These are phyloP conservation scores for Candida xiaguanensis DNA, from an alignment of 805 yeast species.

Conservation along the genomic window DNA sequence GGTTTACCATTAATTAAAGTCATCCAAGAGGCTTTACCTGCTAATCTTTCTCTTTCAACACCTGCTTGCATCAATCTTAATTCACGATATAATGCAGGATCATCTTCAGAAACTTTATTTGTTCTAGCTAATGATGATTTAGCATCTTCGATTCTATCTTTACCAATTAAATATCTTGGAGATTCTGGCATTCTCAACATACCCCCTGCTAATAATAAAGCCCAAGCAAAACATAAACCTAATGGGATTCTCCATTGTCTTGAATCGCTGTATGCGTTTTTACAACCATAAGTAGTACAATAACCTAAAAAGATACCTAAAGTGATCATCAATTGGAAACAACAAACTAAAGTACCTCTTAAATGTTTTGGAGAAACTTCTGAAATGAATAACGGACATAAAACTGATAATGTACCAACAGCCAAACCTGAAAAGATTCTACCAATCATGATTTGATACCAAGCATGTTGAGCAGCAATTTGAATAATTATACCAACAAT, in stretches of 20 bases:
- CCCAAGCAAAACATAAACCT: slow-evolving; percentile 52
- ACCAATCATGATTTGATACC: slow-evolving; percentile 66
- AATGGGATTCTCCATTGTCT: slow-evolving; percentile 69
- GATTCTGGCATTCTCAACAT: slow-evolving; percentile 65
- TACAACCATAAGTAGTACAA: slow-evolving; percentile 62
- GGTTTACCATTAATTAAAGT: slow-evolving; percentile 64
- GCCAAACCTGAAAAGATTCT: slow-evolving; percentile 66
- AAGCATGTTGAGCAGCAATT: slow-evolving; percentile 48
- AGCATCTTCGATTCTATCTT: slow-evolving; percentile 49
- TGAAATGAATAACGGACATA: slow-evolving; percentile 62
- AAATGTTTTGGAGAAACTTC: slow-evolving; percentile 68
- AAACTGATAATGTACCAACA: slow-evolving; percentile 67
- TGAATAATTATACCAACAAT: slow-evolving; percentile 59
- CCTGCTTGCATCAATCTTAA: slow-evolving; percentile 53
- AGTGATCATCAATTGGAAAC: slow-evolving; percentile 67
- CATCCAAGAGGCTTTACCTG: slow-evolving; percentile 64
- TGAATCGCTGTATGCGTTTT: slow-evolving; percentile 41
- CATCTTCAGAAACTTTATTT: slow-evolving; percentile 52
- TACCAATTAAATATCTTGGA: slow-evolving; percentile 58
- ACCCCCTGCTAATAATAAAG: slow-evolving; percentile 45
- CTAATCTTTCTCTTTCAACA: slow-evolving; percentile 55
- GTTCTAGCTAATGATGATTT: slow-evolving; percentile 49
- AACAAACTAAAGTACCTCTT: slow-evolving; percentile 67
- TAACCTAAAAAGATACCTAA: slow-evolving; percentile 69
- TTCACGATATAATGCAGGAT: slow-evolving; percentile 51